Percentiles rank a stretch among this genome's conserved stretches.
Conservation (phyloP, 495 filamentous ascomycete species). For the Tuber magnatum region DNA sequence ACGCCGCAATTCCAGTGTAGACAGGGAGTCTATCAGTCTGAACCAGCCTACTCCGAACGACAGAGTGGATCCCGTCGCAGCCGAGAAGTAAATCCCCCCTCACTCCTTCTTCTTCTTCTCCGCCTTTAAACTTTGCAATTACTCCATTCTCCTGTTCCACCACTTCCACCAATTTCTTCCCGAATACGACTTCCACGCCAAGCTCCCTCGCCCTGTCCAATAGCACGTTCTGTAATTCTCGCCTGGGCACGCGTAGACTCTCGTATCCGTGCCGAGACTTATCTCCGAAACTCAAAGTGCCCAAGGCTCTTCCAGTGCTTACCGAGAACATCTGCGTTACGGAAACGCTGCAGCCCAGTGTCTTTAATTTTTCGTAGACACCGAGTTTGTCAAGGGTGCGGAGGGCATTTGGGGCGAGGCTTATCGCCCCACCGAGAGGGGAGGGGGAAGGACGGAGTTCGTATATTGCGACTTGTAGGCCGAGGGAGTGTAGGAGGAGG, state of each 20-base stretch:
- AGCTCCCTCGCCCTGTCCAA: conserved; percentile 41
- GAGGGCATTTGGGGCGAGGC: conserved; percentile 57
- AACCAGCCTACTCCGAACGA: conserved; percentile 49
- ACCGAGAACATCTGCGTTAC: conserved; percentile 46
- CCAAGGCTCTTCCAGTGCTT: conserved; percentile 32
- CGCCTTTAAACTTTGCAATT: conserved; percentile 49
- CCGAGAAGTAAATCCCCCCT: conserved; percentile 53
- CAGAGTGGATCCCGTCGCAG: conserved; percentile 60
- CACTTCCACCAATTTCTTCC: conserved; percentile 42
- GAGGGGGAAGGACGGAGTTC: conserved; percentile 53
- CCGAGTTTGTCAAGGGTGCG: conserved; percentile 53
- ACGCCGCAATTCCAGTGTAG: conserved; percentile 53
- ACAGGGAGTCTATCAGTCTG: conserved; percentile 47
- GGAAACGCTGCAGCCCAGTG: conserved; percentile 44
- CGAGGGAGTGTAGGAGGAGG: conserved; percentile 48
- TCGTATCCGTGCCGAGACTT: conserved; percentile 46
- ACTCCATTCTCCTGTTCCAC: conserved; percentile 46
- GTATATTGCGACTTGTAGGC: conserved; percentile 48
- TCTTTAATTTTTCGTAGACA: conserved; percentile 45
- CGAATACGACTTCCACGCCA: conserved; percentile 42
- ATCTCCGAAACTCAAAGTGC: conserved; percentile 47
- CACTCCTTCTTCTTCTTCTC: conserved; percentile 41
- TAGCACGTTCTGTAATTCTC: conserved; percentile 47
- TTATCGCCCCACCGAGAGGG: conserved; percentile 56
- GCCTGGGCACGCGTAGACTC: conserved; percentile 48